These are phyloP conservation scores for Lagerstroemia speciosa DNA, from an alignment of 345 rosid species.

Conservation along the genomic window DNA sequence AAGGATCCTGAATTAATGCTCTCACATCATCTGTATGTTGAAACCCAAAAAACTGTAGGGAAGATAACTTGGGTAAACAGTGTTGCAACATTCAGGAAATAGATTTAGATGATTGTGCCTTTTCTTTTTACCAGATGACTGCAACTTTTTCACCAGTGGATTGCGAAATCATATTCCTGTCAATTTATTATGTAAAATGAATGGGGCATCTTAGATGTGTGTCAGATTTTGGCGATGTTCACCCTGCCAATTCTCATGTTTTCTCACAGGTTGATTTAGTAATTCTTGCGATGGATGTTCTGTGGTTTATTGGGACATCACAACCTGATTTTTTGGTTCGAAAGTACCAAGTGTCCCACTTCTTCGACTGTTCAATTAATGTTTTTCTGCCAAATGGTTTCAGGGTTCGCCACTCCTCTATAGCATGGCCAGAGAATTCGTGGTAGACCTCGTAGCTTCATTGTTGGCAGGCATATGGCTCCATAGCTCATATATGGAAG, in stretches of 20 bases:
- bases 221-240: not conserved
- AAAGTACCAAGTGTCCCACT: not conserved
- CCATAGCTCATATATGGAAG: not conserved
- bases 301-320: not conserved
- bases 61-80: not conserved
- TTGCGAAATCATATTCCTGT: not conserved
- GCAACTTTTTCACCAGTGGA: no score
- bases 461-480: not conserved
- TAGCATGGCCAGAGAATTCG: slow-evolving; percentile 1
- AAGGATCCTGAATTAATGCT: not conserved
- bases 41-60: not conserved
- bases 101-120: not conserved
- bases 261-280: not conserved
- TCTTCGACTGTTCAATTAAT: not conserved
- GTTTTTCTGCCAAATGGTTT: slow-evolving; percentile 3
- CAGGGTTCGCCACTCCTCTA: slow-evolving; percentile 14
- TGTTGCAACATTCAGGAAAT: not conserved
- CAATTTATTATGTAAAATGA: not conserved
- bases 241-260: not conserved
- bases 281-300: not conserved
- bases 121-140: no score
- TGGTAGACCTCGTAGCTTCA: not conserved
- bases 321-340: not conserved
- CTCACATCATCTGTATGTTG: no score
- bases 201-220: not conserved